A percentile compares a stretch with the other conserved stretches of the same genome.
Evolutionary conservation across 2,329 filamentous ascomycete genomes (phyloP).

Genomic region (Byssoonygena ceratinophila): DNA sequence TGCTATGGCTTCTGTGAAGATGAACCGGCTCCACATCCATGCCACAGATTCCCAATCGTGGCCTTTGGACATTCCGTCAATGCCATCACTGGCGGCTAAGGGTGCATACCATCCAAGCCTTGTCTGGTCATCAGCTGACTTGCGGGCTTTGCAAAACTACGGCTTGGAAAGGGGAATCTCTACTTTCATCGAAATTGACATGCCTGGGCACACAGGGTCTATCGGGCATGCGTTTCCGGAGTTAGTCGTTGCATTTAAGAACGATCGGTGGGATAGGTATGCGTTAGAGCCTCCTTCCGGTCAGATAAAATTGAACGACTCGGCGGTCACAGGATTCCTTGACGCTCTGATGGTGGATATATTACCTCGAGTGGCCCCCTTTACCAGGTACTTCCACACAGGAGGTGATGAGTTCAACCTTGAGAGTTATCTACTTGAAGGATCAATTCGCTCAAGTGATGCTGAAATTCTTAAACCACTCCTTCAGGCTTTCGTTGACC

Average conservation of each 20-base stretch:
- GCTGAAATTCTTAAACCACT: slow-evolving; percentile 57
- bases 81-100: slow-evolving; percentile 60
- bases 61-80: slow-evolving; percentile 57
- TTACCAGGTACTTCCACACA: slow-evolving; percentile 68
- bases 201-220: slow-evolving; percentile 65
- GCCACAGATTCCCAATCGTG: slow-evolving; percentile 41
- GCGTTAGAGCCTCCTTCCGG: slow-evolving; percentile 47
- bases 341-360: slow-evolving; percentile 64
- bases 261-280: slow-evolving; percentile 44
- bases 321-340: slow-evolving; percentile 59
- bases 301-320: slow-evolving; percentile 65
- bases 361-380: slow-evolving; percentile 58
- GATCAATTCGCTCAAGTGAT: slow-evolving; percentile 58
- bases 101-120: slow-evolving; percentile 61
- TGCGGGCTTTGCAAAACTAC: slow-evolving; percentile 59
- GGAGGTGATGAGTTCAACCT: slow-evolving; percentile 80
- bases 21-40: slow-evolving; percentile 43
- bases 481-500: slow-evolving; percentile 65
- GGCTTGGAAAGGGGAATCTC: slow-evolving; percentile 58
- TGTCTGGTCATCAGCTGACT: slow-evolving; percentile 56
- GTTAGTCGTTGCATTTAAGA: slow-evolving; percentile 54
- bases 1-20: slow-evolving; percentile 47
- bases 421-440: slow-evolving; percentile 63
- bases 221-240: slow-evolving; percentile 59
- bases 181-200: slow-evolving; percentile 66